Percentiles rank a stretch among this genome's conserved stretches.
phyloP scores from a whole-genome alignment of 2,329 filamentous ascomycete genomes.

The Fusarium sterilihyphosum region DNA sequence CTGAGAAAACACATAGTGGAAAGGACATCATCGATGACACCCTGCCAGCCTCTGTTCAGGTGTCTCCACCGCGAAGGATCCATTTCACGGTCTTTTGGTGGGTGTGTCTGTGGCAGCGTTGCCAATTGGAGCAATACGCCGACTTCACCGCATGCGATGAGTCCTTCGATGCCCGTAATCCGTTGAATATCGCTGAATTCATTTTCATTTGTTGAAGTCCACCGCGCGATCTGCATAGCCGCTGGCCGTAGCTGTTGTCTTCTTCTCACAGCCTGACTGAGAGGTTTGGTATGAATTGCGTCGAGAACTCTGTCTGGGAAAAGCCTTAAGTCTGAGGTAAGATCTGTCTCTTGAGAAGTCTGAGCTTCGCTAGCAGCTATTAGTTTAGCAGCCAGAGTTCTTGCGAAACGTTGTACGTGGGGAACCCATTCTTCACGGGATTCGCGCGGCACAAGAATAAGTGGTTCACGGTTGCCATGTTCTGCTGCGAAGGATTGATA shows the following conservation, averaged over 20 bases:
- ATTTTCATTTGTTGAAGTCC: background rate
- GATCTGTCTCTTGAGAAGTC: accelerated
- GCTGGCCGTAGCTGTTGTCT: background rate
- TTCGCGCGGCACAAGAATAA: background rate
- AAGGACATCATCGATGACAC: background rate
- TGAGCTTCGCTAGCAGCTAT: background rate
- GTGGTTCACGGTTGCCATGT: background rate
- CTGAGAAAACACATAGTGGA: background rate
- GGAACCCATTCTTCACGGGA: conserved; percentile 2
- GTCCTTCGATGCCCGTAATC: background rate
- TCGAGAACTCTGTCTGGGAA: background rate
- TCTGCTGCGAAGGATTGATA: background rate
- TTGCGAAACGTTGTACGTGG: background rate
- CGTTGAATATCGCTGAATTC: background rate
- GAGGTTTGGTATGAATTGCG: accelerated
- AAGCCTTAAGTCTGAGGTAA: background rate
- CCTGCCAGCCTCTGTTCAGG: background rate
- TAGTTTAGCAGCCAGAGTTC: background rate
- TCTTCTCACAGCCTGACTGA: background rate
- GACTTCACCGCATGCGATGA: background rate
- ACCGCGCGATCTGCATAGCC: conserved; percentile 6
- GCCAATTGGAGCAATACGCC: background rate
- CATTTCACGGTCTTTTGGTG: background rate
- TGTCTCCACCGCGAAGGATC: background rate
- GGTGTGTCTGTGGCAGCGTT: background rate